A percentile compares a stretch with the other conserved stretches of the same genome.
Evolutionary conservation across 805 yeast species (phyloP).

Genomic region (Grigorovia humatica): DNA sequence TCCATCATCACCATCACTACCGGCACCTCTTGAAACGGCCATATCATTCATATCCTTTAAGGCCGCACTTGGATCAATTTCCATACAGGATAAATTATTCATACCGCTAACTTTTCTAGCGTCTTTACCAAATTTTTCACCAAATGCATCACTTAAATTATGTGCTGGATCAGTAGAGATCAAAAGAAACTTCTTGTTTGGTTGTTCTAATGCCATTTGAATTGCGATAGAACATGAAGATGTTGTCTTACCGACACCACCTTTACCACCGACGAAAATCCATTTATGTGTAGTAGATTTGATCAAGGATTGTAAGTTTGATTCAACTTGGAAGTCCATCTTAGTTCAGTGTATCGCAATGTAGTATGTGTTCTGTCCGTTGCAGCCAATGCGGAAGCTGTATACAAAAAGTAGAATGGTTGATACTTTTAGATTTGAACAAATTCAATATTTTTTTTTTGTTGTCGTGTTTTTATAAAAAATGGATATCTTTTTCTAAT

Average conservation of each 20-base stretch:
- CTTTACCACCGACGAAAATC: constrained; percentile 99
- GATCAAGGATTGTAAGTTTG: constrained; percentile 58
- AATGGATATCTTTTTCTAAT: not conserved
- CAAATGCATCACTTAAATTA: constrained; percentile 93
- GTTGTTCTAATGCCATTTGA: constrained; percentile 79
- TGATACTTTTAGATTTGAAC: not conserved
- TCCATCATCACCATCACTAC: constrained; percentile 34
- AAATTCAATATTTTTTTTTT: not conserved
- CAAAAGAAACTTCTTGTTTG: constrained; percentile 67
- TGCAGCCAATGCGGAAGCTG: not conserved
- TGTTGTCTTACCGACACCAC: constrained; percentile 99
- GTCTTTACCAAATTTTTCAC: constrained; percentile 95
- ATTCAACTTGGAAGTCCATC: constrained; percentile 56
- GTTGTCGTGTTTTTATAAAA: not conserved
- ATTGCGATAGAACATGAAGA: constrained; percentile 92
- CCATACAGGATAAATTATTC: constrained; percentile 89
- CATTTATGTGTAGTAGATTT: constrained; percentile 70
- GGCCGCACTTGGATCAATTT: constrained; percentile 92
- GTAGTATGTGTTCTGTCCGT: not conserved
- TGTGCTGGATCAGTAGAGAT: constrained; percentile 99
- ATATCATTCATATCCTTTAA: constrained; percentile 71
- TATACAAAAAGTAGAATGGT: not conserved
- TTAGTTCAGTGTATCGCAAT: not conserved
- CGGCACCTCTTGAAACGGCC: constrained; percentile 30
- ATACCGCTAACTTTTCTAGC: constrained; percentile 90